Conservation (phyloP, 176 grass and related monocot genomes). For the Avena insularis region DNA sequence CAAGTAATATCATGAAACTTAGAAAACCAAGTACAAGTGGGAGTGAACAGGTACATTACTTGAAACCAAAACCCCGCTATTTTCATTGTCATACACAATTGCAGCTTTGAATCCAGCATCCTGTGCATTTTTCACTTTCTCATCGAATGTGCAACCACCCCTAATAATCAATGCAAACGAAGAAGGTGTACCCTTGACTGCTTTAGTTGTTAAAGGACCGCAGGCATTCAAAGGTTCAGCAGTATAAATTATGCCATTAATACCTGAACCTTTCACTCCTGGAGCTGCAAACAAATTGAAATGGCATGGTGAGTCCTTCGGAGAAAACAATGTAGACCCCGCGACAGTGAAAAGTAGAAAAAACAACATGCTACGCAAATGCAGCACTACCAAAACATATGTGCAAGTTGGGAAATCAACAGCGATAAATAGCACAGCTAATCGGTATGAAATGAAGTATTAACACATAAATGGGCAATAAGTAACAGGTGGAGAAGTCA, state of each 20-base stretch:
- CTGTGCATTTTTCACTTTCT: conserved; percentile 82
- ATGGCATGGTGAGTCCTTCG: conserved; percentile 32
- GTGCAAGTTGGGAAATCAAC: not conserved
- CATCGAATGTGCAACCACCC: conserved; percentile 86
- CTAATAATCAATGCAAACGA: conserved; percentile 77
- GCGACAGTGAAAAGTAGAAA: conserved; percentile 8
- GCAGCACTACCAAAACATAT: not conserved
- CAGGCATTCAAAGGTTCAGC: conserved; percentile 86
- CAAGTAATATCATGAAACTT: conserved; percentile 21
- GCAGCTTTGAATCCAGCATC: conserved; percentile 93
- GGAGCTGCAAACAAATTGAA: conserved; percentile 67
- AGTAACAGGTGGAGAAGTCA: not conserved
- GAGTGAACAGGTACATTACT: conserved; percentile 65
- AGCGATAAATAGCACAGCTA: not conserved
- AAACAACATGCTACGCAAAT: not conserved
- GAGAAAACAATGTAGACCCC: conserved; percentile 17
- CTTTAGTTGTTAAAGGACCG: conserved; percentile 56
- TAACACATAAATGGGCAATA: not conserved
- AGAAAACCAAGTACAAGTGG: not conserved
- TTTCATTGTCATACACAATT: conserved; percentile 88
- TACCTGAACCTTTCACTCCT: conserved; percentile 73
- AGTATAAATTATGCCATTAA: conserved; percentile 67
- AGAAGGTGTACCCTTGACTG: conserved; percentile 40
- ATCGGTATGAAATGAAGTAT: conserved; percentile 15
- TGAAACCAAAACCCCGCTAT: conserved; percentile 69